Evolutionary conservation across 345 rosid genomes (phyloP), one percentile per base, ranked within the genome.

Genomic region (Rubroshorea leprosula): DNA sequence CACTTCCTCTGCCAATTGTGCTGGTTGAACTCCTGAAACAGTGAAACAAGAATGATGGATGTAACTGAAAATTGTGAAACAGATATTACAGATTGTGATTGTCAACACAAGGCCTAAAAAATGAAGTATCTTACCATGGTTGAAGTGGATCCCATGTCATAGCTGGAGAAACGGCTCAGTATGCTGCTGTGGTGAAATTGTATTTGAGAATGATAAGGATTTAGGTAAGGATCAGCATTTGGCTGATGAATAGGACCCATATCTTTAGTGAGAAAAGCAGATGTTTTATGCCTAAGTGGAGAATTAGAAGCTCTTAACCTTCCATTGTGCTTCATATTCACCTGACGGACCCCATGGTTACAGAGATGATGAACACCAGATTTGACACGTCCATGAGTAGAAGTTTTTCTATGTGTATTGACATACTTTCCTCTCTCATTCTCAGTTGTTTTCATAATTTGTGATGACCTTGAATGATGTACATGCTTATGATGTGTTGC

Each of bases 401-500:
- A 47, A 45, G 51, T 64, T 56, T 60, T 64, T 61, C 67, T 51
- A 31, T 35, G 57, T 22, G 49, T 58, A 6, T 60, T 25, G 31
- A 11, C 52, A 51, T 1, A 8, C 75, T 64, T 69, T n/a, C 55
- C 57, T 29, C 64, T 73, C 49, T 47, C 68, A 15, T 27, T 46
- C 66, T 63, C 66, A 45, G 65, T 65, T 44, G 65, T 55, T 70
- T 58, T 72, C 49, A 60, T 65, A 29, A 12, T 49, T 64, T 45
- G 71, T 39, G 56, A 27, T 19, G 74, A 65, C 62, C 60, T 69
- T 52, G 62, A 23, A 26, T 58, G 66, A 55, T 38, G 60, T 19
- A 55, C 73, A 63, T 69, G 71, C 67, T 69, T 78, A 46, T 47
- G 71, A 43, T 14, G 63, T 63, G 78, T 75, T 44, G 60, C 64